Conservation (phyloP, 2,329 filamentous ascomycete genomes). For the Arthrobotrys musiformis region DNA sequence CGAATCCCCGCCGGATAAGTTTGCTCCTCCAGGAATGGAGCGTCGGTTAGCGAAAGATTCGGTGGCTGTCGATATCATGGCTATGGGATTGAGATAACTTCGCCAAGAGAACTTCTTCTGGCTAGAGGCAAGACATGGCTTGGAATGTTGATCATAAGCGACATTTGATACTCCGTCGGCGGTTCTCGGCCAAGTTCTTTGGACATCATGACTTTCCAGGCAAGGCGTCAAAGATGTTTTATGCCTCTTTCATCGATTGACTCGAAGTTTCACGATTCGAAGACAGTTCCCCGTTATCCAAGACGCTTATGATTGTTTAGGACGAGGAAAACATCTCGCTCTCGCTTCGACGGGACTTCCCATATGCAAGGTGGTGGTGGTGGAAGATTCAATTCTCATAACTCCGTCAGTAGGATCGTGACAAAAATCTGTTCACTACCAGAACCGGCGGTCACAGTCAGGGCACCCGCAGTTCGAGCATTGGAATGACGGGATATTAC, state of each 20-base stretch:
- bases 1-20: constrained; percentile 49
- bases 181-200: constrained; percentile 14
- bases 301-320: not conserved
- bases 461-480: constrained; percentile 11
- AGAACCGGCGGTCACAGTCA: constrained; percentile 31
- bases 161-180: not conserved
- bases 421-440: constrained; percentile 26
- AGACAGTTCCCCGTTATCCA: constrained; percentile 1
- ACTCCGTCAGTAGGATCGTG: constrained; percentile 27
- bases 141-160: constrained; percentile 28
- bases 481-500: constrained; percentile 41
- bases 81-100: not conserved
- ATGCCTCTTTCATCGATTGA: constrained; percentile 1
- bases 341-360: constrained; percentile 22
- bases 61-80: constrained; percentile 7
- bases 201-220: constrained; percentile 31
- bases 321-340: not conserved
- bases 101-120: not conserved
- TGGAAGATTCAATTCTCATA: constrained; percentile 10
- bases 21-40: constrained; percentile 45
- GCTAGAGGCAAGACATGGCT: constrained; percentile 15
- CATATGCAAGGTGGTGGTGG: constrained; percentile 4
- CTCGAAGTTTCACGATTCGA: constrained; percentile 35
- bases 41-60: constrained; percentile 13
- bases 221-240: constrained; percentile 22